These are phyloP conservation scores for Tricholoma bakamatsutake DNA, from an alignment of 768 basidiomycete species.

Conservation along the genomic window DNA sequence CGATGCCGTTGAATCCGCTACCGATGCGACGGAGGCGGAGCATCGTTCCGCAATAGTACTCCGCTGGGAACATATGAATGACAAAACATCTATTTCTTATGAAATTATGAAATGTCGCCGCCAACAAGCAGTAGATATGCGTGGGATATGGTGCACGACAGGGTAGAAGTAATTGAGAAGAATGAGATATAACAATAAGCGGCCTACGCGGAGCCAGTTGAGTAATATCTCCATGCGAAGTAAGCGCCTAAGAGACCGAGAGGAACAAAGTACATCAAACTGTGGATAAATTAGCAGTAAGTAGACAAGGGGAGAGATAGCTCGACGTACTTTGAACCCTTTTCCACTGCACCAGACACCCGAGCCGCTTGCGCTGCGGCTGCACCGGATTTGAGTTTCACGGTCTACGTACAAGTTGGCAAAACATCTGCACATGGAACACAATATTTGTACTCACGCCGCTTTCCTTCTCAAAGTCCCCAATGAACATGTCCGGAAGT, in stretches of 20 bases:
- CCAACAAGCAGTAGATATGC: conserved; percentile 4
- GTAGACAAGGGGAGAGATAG: conserved; percentile 6
- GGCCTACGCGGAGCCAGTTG: conserved; percentile 37
- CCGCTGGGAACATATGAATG: background rate
- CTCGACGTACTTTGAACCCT: conserved; percentile 57
- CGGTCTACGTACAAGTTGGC: conserved; percentile 27
- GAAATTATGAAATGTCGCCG: background rate
- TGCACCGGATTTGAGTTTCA: conserved; percentile 49
- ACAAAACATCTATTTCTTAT: background rate
- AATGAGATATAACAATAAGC: conserved; percentile 11
- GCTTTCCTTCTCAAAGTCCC: conserved; percentile 65
- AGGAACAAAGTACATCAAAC: conserved; percentile 82
- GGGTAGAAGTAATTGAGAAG: background rate
- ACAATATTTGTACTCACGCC: conserved; percentile 38
- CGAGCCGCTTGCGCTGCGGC: conserved; percentile 39
- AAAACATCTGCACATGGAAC: conserved; percentile 5
- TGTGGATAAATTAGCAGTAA: conserved; percentile 21
- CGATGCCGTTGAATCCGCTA: background rate
- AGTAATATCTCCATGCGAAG: conserved; percentile 83
- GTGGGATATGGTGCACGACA: conserved; percentile 2
- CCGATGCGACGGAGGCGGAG: background rate
- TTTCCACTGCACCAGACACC: conserved; percentile 50
- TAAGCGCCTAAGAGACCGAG: conserved; percentile 75
- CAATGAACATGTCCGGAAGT: conserved; percentile 72
- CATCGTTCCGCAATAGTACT: background rate